phyloP scores from a whole-genome alignment of 805 yeast species.

The Zygoascus flipseniorum region DNA sequence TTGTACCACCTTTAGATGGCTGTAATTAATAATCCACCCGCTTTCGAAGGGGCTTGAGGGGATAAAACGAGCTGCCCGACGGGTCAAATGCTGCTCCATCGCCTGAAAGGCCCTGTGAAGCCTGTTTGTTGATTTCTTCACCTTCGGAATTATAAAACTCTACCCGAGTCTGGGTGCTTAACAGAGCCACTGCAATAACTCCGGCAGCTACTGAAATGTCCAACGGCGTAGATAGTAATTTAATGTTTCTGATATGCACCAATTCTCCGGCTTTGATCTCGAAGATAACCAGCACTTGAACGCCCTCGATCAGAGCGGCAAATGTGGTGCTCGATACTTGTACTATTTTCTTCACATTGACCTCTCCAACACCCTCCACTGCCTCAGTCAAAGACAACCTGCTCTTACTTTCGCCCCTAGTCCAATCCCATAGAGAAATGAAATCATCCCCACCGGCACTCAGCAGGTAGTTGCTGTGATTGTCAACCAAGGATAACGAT shows the following conservation, averaged over 20 bases:
- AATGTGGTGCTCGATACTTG: not conserved
- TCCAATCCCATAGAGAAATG: slow-evolving; percentile 76
- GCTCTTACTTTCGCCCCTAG: slow-evolving; percentile 29
- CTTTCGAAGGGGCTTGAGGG: not conserved
- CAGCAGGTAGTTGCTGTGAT: slow-evolving; percentile 44
- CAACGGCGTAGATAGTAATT: not conserved
- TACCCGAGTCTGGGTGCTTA: not conserved
- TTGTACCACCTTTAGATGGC: too few species aligned
- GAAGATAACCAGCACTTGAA: not conserved
- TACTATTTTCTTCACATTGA: not conserved
- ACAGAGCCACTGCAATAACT: not conserved
- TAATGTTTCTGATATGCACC: not conserved
- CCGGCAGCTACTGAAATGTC: not conserved
- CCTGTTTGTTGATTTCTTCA: not conserved
- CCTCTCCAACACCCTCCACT: not conserved
- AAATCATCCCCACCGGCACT: slow-evolving; percentile 90
- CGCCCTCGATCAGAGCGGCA: not conserved
- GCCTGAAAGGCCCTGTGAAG: not conserved
- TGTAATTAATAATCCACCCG: not conserved
- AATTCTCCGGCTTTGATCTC: not conserved
- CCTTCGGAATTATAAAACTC: not conserved
- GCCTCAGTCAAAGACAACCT: not conserved
- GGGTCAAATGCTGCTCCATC: not conserved
- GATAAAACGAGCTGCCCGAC: not conserved
- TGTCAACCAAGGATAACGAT: slow-evolving; percentile 45